Conservation (phyloP, 208 protist species). For the Leptomonas pyrrhocoris region DNA sequence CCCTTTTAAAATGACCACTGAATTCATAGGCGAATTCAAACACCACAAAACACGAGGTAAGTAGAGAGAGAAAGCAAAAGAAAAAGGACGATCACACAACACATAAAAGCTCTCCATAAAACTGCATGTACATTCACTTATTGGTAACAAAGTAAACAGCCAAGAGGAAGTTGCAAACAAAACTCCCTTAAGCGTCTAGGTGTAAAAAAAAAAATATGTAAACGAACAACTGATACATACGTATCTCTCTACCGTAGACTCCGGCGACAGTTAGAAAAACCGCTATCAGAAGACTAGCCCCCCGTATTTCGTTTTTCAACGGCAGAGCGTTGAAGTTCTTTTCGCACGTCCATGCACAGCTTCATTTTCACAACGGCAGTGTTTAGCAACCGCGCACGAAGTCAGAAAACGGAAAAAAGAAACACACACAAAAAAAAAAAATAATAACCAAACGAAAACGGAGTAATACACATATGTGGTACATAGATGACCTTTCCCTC, state of each 20-base stretch:
- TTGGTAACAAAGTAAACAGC: too few relatives aligned
- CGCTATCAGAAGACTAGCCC: neutral
- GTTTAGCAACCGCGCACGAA: neutral
- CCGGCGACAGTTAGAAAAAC: neutral
- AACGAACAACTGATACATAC: slow-evolving; percentile 5
- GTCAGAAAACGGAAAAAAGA: neutral
- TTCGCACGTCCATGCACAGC: too few relatives aligned
- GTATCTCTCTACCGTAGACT: neutral
- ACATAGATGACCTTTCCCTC: neutral
- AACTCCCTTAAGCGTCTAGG: slow-evolving; percentile 6
- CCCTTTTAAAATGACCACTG: neutral
- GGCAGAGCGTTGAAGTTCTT: too few relatives aligned
- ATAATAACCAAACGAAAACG: too few relatives aligned
- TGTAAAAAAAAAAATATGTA: slow-evolving; percentile 9
- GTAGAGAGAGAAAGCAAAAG: too few relatives aligned
- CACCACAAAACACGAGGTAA: neutral
- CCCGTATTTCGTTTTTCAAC: too few relatives aligned
- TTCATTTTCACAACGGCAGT: neutral
- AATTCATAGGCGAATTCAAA: neutral
- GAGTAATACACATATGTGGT: neutral
- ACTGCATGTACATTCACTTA: neutral
- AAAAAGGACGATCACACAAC: too few relatives aligned
- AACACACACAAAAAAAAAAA: neutral
- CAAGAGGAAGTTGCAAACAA: slow-evolving; percentile 11
- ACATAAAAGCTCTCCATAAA: slow-evolving; percentile 2